Conservation (phyloP, 2,329 filamentous ascomycete genomes). For the Cordyceps militaris region DNA sequence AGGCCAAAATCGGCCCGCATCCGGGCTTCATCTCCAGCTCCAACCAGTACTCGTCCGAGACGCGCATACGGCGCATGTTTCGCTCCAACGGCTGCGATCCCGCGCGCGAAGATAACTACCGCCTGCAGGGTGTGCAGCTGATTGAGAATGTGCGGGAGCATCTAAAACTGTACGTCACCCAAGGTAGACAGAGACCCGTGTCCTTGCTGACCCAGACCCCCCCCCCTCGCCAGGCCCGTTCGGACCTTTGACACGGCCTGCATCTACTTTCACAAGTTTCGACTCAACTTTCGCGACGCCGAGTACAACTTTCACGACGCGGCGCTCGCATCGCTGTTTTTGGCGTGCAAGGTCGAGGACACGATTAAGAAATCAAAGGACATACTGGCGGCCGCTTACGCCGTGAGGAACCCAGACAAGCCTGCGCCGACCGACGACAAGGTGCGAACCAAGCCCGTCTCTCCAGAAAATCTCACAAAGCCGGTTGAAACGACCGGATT, state of each 20-base stretch:
- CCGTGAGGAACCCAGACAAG: conserved; percentile 64
- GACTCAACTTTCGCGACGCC: conserved; percentile 73
- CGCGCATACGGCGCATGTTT: conserved; percentile 68
- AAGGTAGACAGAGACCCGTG: not conserved
- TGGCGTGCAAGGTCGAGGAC: conserved; percentile 95
- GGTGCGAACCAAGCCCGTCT: conserved; percentile 40
- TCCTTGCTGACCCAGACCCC: not conserved
- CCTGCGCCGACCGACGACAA: conserved; percentile 74
- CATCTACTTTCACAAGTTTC: conserved; percentile 90
- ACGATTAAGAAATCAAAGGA: conserved; percentile 95
- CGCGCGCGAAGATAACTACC: conserved; percentile 70
- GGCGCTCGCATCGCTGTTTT: conserved; percentile 79
- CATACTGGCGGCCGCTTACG: conserved; percentile 84
- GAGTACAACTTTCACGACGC: conserved; percentile 86
- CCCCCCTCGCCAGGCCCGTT: conserved; percentile 56
- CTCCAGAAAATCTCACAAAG: not conserved
- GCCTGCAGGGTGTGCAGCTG: conserved; percentile 80
- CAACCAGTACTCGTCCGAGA: conserved; percentile 73
- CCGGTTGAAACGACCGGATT: not conserved
- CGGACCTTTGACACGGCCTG: conserved; percentile 89
- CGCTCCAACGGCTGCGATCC: conserved; percentile 63
- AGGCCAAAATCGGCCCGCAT: conserved; percentile 31
- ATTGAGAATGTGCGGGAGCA: conserved; percentile 78
- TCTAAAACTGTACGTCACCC: conserved; percentile 62
- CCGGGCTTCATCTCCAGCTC: conserved; percentile 43